A percentile compares a stretch with the other conserved stretches of the same genome.
Conservation (phyloP, 306 rosid species). For the Ceratonia siliqua region DNA sequence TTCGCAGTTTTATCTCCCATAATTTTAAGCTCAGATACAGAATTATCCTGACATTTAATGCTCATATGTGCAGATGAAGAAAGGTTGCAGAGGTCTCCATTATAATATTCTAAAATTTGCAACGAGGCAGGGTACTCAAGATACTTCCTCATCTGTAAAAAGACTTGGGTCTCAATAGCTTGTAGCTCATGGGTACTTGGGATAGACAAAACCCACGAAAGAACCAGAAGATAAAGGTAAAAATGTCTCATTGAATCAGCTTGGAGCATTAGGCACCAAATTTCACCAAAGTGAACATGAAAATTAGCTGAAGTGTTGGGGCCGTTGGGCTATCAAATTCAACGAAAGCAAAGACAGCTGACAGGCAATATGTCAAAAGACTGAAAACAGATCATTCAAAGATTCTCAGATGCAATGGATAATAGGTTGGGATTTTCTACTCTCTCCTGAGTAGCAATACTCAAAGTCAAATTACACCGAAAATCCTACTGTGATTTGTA, state of each 20-base stretch:
- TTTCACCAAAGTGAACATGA: constrained; percentile 8
- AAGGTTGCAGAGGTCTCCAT: constrained; percentile 54
- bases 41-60: constrained; percentile 56
- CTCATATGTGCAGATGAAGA: constrained; percentile 51
- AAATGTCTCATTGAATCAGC: constrained; percentile 46
- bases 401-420: not conserved
- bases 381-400: constrained; percentile 15
- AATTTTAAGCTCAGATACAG: constrained; percentile 64
- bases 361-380: constrained; percentile 6
- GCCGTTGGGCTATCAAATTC: constrained; percentile 1
- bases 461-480: constrained; percentile 30
- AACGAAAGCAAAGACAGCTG: not conserved
- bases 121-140: constrained; percentile 68
- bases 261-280: constrained; percentile 28
- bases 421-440: too few species aligned
- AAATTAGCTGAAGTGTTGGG: constrained; percentile 7
- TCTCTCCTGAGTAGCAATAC: too few species aligned
- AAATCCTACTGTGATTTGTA: not conserved
- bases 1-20: constrained; percentile 61
- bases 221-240: constrained; percentile 30
- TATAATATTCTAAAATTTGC: constrained; percentile 49
- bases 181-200: constrained; percentile 50
- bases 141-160: constrained; percentile 58
- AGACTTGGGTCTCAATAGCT: constrained; percentile 56
- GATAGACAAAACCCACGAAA: constrained; percentile 49